Conservation (phyloP, 257 asterid genomes). For the Scutellaria barbata region DNA sequence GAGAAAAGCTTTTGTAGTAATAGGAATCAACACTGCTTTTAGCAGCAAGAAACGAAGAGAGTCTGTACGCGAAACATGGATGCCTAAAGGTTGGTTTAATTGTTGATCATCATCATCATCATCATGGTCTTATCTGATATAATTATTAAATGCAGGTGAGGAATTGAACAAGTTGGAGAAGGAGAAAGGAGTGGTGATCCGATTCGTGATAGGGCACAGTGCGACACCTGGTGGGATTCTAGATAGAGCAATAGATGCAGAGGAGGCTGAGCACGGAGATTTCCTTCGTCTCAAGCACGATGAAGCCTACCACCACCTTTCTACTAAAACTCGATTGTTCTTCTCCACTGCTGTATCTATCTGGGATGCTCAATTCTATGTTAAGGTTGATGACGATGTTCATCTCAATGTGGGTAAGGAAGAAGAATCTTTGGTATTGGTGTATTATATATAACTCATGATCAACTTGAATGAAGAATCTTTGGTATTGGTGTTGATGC, state of each 20-base stretch:
- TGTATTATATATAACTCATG: no score
- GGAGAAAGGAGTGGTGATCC: slow-evolving; percentile 64
- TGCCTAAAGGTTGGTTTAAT: slow-evolving; percentile 53
- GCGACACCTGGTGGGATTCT: slow-evolving; percentile 54
- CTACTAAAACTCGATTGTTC: slow-evolving; percentile 63
- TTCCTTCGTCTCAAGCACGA: slow-evolving; percentile 65
- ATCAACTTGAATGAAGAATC: no score
- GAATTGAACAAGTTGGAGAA: slow-evolving; percentile 56
- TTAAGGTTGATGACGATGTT: slow-evolving; percentile 82
- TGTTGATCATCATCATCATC: not conserved
- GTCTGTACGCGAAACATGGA: slow-evolving; percentile 71
- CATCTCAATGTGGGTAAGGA: slow-evolving; percentile 73
- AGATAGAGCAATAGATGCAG: slow-evolving; percentile 58
- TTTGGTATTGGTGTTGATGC: no score
- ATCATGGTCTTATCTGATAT: no score
- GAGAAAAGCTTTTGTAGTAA: slow-evolving; percentile 57
- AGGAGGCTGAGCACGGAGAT: slow-evolving; percentile 59
- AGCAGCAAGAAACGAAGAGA: slow-evolving; percentile 74
- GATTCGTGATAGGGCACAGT: slow-evolving; percentile 75
- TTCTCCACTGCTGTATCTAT: slow-evolving; percentile 63
- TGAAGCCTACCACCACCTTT: slow-evolving; percentile 69
- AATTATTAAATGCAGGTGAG: slow-evolving; percentile 44
- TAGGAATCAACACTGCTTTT: slow-evolving; percentile 77
- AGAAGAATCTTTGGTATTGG: no score
- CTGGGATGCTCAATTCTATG: slow-evolving; percentile 82